These are phyloP conservation scores for Crithidia sp. DNA, from an alignment of 208 protist species.

Conservation along the genomic window DNA sequence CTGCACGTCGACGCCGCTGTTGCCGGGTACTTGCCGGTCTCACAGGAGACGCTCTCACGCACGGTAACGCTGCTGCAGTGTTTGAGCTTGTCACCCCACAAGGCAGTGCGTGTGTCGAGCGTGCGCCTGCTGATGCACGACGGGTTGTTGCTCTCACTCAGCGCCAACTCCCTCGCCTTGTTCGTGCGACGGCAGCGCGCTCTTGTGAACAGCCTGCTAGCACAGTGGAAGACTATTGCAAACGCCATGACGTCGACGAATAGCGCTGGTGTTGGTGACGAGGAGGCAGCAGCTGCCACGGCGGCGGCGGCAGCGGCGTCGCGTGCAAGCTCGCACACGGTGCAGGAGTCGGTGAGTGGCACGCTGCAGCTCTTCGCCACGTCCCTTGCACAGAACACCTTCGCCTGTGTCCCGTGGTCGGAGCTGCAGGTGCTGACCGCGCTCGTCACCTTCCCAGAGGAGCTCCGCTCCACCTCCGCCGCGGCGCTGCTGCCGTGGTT, in stretches of 20 bases:
- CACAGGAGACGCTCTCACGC: conserved; percentile 18
- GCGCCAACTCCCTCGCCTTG: conserved; percentile 2
- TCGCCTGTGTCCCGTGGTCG: conserved; percentile 4
- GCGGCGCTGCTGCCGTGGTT: conserved; percentile 8
- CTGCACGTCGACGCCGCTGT: conserved; percentile 31
- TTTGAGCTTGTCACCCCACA: conserved; percentile 21
- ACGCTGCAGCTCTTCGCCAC: conserved; percentile 4
- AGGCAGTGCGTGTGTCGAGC: conserved; percentile 1
- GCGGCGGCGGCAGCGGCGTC: neutral
- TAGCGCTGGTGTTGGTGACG: too few species aligned
- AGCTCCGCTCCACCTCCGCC: conserved; percentile 19
- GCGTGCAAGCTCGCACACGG: conserved; percentile 2
- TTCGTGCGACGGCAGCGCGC: conserved; percentile 19
- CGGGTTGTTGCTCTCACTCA: conserved; percentile 9
- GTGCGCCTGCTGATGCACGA: conserved; percentile 18
- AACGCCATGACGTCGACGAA: too few species aligned
- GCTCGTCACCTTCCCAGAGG: conserved; percentile 27
- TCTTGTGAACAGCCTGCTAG: conserved; percentile 3
- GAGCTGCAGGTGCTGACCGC: conserved; percentile 7
- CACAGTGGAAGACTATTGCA: neutral
- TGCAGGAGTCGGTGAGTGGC: conserved; percentile 23
- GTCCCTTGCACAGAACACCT: neutral
- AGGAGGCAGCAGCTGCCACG: neutral
- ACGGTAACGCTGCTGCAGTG: conserved; percentile 20
- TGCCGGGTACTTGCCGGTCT: conserved; percentile 23